A percentile compares a stretch with the other conserved stretches of the same genome.
Conservation (phyloP, 2,329 filamentous ascomycete species). For the Pseudogymnoascus sp. region DNA sequence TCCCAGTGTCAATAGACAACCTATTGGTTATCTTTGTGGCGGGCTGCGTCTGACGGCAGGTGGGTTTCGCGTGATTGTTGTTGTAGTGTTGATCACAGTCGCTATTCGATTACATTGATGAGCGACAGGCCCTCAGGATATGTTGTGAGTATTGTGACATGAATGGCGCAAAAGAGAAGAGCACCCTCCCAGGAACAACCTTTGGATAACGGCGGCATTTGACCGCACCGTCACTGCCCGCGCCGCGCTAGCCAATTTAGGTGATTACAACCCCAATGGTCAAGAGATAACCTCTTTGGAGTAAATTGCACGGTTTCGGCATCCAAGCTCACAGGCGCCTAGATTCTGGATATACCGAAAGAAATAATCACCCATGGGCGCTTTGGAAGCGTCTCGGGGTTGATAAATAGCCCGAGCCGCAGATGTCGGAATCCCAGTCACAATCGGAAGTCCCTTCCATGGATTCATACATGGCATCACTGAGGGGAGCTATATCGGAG, state of each 20-base stretch:
- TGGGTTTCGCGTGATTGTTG: not conserved
- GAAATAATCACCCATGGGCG: slow-evolving; percentile 3
- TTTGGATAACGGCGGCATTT: slow-evolving; percentile 4
- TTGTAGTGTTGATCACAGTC: not conserved
- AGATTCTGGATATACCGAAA: slow-evolving; percentile 5
- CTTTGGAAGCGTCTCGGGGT: slow-evolving; percentile 7
- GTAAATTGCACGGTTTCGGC: not conserved
- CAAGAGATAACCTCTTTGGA: slow-evolving; percentile 8
- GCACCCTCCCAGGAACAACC: slow-evolving; percentile 3
- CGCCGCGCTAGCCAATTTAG: slow-evolving; percentile 6
- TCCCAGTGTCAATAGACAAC: not conserved
- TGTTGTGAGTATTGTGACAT: slow-evolving; percentile 5
- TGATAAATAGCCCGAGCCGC: not conserved
- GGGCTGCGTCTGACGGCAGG: not conserved
- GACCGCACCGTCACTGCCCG: slow-evolving; percentile 6
- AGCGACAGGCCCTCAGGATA: not conserved
- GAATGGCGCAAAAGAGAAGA: slow-evolving; percentile 4
- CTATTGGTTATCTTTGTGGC: not conserved
- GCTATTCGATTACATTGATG: not conserved
- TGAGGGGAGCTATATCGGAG: slow-evolving; percentile 6
- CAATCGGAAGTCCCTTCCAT: slow-evolving; percentile 5
- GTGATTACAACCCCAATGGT: slow-evolving; percentile 7
- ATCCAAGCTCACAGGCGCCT: not conserved
- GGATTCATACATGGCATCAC: not conserved
- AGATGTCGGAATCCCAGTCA: not conserved